phyloP scores from a whole-genome alignment of 257 asterid species.

The Gentiana straminea region DNA sequence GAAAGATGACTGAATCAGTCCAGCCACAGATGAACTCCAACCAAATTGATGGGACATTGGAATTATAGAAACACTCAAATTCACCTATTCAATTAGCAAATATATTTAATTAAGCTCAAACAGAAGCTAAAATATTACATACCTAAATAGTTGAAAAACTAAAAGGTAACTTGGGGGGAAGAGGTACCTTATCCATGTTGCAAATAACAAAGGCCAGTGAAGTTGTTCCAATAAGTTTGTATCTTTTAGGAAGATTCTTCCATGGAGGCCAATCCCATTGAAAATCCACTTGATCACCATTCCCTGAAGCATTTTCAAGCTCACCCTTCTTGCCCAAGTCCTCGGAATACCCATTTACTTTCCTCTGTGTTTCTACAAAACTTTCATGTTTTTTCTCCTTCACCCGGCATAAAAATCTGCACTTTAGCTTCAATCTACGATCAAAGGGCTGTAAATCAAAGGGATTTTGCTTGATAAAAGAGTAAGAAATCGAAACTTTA shows the following conservation, averaged over 20 bases:
- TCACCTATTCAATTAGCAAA: constrained; percentile 48
- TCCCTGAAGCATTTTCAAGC: constrained; percentile 8
- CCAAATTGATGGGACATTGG: constrained; percentile 99
- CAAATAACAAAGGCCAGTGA: constrained; percentile 87
- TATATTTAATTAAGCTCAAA: constrained; percentile 12
- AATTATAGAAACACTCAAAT: constrained; percentile 87
- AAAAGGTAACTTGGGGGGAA: neutral
- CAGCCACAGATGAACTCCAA: constrained; percentile 90
- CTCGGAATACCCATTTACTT: constrained; percentile 30
- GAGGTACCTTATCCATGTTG: constrained; percentile 88
- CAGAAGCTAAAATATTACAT: neutral
- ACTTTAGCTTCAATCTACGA: constrained; percentile 19
- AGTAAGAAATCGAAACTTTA: constrained; percentile 28
- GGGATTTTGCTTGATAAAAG: constrained; percentile 14
- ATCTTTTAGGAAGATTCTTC: constrained; percentile 83
- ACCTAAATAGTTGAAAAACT: neutral
- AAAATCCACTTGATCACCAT: constrained; percentile 28
- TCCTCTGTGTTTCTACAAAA: constrained; percentile 23
- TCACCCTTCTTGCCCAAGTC: constrained; percentile 32
- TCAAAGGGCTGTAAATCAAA: constrained; percentile 21
- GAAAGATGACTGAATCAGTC: constrained; percentile 96
- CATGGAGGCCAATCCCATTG: constrained; percentile 74
- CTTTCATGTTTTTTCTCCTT: constrained; percentile 47
- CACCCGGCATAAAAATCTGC: constrained; percentile 54
- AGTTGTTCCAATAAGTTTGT: constrained; percentile 86